Conservation (phyloP, 805 yeast species). For the Candida sithepensis region DNA sequence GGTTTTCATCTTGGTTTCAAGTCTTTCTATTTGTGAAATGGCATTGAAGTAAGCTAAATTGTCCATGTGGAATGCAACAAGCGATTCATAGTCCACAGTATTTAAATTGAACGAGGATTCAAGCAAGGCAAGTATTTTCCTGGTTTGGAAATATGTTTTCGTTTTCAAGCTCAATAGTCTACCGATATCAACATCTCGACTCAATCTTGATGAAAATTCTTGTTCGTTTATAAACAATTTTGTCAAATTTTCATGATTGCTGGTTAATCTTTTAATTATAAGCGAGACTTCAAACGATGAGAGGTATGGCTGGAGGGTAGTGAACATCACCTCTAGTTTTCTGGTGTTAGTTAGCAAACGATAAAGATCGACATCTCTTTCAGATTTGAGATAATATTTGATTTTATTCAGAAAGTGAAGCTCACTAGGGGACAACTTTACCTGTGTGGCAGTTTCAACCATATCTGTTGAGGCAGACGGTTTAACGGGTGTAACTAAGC, state of each 20-base stretch:
- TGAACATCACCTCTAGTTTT: background rate
- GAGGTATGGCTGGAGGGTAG: conserved; percentile 3
- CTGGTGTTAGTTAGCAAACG: conserved; percentile 3
- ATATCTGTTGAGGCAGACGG: background rate
- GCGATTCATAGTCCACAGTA: conserved; percentile 24
- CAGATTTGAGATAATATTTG: conserved; percentile 9
- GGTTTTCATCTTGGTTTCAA: conserved; percentile 14
- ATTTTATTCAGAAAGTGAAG: conserved; percentile 6
- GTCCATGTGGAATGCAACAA: conserved; percentile 19
- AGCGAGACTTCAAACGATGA: conserved; percentile 16
- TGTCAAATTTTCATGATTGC: conserved; percentile 7
- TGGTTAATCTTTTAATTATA: conserved; percentile 14
- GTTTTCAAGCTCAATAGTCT: conserved; percentile 5
- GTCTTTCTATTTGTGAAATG: conserved; percentile 14
- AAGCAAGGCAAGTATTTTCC: conserved; percentile 1
- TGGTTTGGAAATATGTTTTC: conserved; percentile 4
- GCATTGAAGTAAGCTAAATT: conserved; percentile 19
- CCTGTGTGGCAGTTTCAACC: background rate
- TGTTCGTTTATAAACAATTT: conserved; percentile 16
- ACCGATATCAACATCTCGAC: conserved; percentile 11
- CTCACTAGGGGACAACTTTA: background rate
- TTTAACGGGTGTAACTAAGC: background rate
- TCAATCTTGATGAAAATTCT: conserved; percentile 19
- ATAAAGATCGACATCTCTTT: conserved; percentile 11
- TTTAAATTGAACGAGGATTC: conserved; percentile 4